Conservation (phyloP, 2,329 filamentous ascomycete genomes). For the Metarhizium sp. region DNA sequence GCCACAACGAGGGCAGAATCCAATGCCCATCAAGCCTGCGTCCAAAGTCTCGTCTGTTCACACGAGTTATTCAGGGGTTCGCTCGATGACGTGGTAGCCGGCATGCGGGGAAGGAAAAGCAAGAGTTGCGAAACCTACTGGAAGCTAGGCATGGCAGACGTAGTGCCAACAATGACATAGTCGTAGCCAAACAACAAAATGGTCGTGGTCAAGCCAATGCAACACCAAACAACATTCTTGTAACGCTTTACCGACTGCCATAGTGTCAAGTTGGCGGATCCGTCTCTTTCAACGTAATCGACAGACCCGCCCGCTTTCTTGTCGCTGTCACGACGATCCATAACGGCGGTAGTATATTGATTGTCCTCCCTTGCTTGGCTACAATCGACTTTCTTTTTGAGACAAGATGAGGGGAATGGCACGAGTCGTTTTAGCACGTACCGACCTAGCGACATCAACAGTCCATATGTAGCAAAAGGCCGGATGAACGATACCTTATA, state of each 20-base stretch:
- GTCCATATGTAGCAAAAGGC: too few relatives aligned
- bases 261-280: conserved; percentile 1
- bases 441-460: too few relatives aligned
- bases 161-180: conserved; percentile 20
- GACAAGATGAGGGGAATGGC: neutral
- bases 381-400: neutral
- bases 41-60: conserved; percentile 23
- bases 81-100: neutral
- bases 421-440: neutral
- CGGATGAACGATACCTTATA: too few relatives aligned
- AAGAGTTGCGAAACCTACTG: conserved; percentile 11
- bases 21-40: conserved; percentile 17
- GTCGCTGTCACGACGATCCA: neutral
- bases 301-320: neutral
- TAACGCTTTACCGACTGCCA: conserved; percentile 17
- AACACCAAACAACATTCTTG: conserved; percentile 15
- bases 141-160: conserved; percentile 20
- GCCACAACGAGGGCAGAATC: conserved; percentile 33
- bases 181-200: conserved; percentile 20
- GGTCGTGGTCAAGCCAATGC: conserved; percentile 14
- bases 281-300: neutral
- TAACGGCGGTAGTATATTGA: neutral
- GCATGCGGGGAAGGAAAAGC: neutral
- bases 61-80: neutral
- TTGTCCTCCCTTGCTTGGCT: neutral